Percentiles rank a stretch among this genome's conserved stretches.
Conservation (phyloP, 2,329 filamentous ascomycete genomes). For the Clonostachys sp. region DNA sequence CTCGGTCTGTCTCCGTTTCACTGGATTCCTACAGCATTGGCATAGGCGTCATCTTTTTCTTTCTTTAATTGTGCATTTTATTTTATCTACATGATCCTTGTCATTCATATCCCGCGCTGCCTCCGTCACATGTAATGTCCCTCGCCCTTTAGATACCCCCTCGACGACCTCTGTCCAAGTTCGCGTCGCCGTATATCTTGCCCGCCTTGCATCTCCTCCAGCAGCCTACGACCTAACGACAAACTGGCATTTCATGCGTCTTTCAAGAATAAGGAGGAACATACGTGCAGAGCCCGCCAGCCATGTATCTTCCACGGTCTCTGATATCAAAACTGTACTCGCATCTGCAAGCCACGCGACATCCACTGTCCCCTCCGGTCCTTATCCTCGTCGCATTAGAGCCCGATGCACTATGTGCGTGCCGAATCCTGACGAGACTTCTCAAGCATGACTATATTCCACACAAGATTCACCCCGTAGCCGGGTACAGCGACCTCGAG, state of each 20-base stretch:
- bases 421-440: constrained; percentile 87
- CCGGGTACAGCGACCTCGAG: constrained; percentile 86
- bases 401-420: constrained; percentile 91
- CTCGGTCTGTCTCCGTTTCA: not conserved
- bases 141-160: not conserved
- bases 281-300: constrained; percentile 20
- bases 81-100: not conserved
- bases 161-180: no score
- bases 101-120: not conserved
- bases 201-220: no score
- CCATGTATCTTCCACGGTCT: constrained; percentile 91
- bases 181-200: no score
- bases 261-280: no score
- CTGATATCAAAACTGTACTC: constrained; percentile 88
- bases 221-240: no score
- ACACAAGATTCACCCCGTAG: constrained; percentile 93
- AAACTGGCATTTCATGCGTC: no score
- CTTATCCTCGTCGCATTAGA: constrained; percentile 90
- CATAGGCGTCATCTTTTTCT: not conserved
- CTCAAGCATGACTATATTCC: constrained; percentile 96
- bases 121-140: no score
- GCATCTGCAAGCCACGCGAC: constrained; percentile 79
- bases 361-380: constrained; percentile 87
- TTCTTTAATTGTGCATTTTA: not conserved
- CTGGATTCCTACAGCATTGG: not conserved